These are phyloP conservation scores for Kurtzmaniella quercitrusa DNA, from an alignment of 1,139 yeast species.

Conservation along the genomic window DNA sequence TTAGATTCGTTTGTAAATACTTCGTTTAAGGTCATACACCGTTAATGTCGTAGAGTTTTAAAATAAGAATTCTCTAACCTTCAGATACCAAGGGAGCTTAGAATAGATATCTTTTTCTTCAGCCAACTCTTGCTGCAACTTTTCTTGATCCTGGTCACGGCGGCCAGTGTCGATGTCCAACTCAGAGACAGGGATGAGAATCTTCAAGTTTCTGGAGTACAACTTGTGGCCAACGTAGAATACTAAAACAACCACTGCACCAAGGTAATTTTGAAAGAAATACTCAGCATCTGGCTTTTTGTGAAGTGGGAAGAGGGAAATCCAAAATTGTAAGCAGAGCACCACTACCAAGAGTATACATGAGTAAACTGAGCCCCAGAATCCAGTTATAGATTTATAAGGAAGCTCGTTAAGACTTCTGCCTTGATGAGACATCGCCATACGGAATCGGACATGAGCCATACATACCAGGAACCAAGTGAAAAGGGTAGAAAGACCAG, in stretches of 20 bases:
- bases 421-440: constrained; percentile 29
- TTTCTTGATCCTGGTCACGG: constrained; percentile 34
- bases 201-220: constrained; percentile 24
- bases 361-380: constrained; percentile 34
- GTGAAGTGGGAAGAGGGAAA: constrained; percentile 35
- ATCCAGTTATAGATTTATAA: constrained; percentile 34
- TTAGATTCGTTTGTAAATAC: not conserved
- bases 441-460: constrained; percentile 37
- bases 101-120: constrained; percentile 29
- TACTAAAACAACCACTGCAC: constrained; percentile 28
- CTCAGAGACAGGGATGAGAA: constrained; percentile 24
- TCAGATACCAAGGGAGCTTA: constrained; percentile 20
- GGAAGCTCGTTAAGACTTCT: constrained; percentile 33
- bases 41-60: constrained; percentile 7
- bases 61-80: constrained; percentile 23
- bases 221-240: constrained; percentile 33
- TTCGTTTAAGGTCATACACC: not conserved
- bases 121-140: constrained; percentile 32
- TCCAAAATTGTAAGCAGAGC: constrained; percentile 40
- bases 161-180: constrained; percentile 40
- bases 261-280: constrained; percentile 34
- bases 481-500: constrained; percentile 39
- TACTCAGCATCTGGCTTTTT: constrained; percentile 22
- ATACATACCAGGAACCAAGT: constrained; percentile 40
- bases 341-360: constrained; percentile 27